Base-by-base conservation (phyloP, 192 early-diverging fungal genomes). In the Coemansia aciculifera region DNA sequence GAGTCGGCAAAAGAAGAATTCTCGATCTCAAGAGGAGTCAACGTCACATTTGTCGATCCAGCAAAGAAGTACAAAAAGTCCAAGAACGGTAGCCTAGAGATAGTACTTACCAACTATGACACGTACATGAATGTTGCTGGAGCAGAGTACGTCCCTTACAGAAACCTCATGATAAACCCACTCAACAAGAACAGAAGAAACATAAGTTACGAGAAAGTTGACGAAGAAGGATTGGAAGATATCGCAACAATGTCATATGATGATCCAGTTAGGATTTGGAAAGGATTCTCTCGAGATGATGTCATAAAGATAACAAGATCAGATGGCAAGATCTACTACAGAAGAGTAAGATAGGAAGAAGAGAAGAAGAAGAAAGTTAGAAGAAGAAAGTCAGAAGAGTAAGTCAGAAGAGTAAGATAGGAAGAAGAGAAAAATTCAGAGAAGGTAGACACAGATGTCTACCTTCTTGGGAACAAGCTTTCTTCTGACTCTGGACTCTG, bases 231-330 rank as follows among this genome's bases (percentile, higher is more conserved):
- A 8, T 19, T 51, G 0, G 21, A 36, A 1, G 2, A 51, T 3
- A 27, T 34, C 29, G 24, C 63, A 31, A 27, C 13, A 2, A 52
- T 52, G 49, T 1, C 11, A 15, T 52, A 27, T 7, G 49, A 52
- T 52, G 49, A 52, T 52, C 49, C 49, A 11, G 49, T 52, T 8
- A 52, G 49, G 27, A 29, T 52, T 29, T 52, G 49, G 49, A 52
- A 52, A 27, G 49, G 49, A 1, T 52, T 52, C 49, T 52, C 49
- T 1, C 49, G 27, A 2, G 8, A 15, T 12, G 49, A 52, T 15
- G 24, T 52, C 12, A 48, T 64, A 12, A 64, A 64, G 63, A 32
- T 64, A 51, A 66, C 49, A 9, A 52, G 49, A 29, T 6, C 49
- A 12, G 12, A 29, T 52, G 49, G 49, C 0, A 52, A 11, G 49